phyloP scores from a whole-genome alignment of 1,139 yeast species.

The Pichia sp. region DNA sequence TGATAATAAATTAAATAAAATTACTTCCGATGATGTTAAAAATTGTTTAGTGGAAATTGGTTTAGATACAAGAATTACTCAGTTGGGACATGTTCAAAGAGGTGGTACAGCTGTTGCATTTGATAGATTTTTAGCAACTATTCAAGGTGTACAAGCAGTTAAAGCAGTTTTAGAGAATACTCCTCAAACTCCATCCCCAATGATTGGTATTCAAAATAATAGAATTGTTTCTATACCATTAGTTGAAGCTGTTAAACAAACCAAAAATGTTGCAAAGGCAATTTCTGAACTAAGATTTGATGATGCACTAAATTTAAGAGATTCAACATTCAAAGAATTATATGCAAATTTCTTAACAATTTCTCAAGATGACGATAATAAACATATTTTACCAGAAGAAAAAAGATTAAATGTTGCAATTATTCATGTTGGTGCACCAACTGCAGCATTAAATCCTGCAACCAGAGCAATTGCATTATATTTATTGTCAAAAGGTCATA shows the following conservation, averaged over 20 bases:
- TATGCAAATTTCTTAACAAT: conserved; percentile 65
- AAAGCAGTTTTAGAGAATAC: conserved; percentile 84
- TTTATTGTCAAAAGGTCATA: conserved; percentile 87
- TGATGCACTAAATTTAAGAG: conserved; percentile 81
- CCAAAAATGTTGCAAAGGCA: conserved; percentile 83
- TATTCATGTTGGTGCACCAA: conserved; percentile 93
- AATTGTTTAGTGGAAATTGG: conserved; percentile 76
- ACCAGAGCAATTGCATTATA: conserved; percentile 87
- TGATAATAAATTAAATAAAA: conserved; percentile 73
- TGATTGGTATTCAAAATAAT: conserved; percentile 87
- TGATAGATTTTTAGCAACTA: conserved; percentile 84
- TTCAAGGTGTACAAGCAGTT: conserved; percentile 97
- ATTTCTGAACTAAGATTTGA: conserved; percentile 74
- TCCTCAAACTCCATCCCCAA: conserved; percentile 90
- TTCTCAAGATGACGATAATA: conserved; percentile 60
- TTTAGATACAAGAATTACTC: conserved; percentile 89
- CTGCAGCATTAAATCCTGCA: conserved; percentile 93
- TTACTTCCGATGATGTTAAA: conserved; percentile 76
- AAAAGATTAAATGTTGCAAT: conserved; percentile 66
- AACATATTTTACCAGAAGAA: conserved; percentile 40
- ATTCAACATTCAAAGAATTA: conserved; percentile 79
- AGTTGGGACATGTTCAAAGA: conserved; percentile 95
- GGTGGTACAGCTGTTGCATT: conserved; percentile 97
- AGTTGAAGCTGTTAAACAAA: conserved; percentile 81
- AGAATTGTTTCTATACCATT: conserved; percentile 78